A percentile compares a stretch with the other conserved stretches of the same genome.
Conservation (phyloP, 306 rosid species). For the Vicia faba region DNA sequence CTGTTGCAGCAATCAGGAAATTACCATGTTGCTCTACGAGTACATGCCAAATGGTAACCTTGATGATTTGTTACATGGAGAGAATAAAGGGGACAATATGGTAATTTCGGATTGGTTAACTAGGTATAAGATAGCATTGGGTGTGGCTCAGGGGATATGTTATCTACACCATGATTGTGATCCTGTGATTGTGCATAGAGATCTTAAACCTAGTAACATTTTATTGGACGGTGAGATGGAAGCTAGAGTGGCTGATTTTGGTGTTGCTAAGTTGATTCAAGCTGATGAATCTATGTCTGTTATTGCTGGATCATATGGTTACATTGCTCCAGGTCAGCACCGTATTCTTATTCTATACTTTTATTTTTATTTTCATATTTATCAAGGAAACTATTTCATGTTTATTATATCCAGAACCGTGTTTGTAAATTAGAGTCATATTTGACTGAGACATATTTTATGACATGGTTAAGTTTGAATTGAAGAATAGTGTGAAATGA, state of each 20-base stretch:
- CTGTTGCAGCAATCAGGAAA: conserved; percentile 86
- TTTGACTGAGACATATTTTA: too few species aligned
- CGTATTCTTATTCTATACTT: background rate
- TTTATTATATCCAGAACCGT: too few species aligned
- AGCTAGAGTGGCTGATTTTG: conserved; percentile 92
- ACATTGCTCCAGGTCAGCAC: conserved; percentile 87
- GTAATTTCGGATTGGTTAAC: conserved; percentile 78
- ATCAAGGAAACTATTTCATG: background rate
- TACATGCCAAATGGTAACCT: conserved; percentile 91
- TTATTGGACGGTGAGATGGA: conserved; percentile 88
- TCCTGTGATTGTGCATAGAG: conserved; percentile 87
- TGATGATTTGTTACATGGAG: conserved; percentile 73
- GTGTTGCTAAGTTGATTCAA: conserved; percentile 86
- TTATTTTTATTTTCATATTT: background rate
- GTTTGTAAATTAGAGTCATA: too few species aligned
- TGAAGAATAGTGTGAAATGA: too few species aligned
- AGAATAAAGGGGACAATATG: conserved; percentile 67
- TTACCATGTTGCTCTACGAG: conserved; percentile 90
- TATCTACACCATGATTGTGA: conserved; percentile 97
- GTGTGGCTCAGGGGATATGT: conserved; percentile 96
- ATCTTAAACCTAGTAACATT: conserved; percentile 87
- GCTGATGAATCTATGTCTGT: conserved; percentile 92
- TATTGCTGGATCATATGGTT: conserved; percentile 94
- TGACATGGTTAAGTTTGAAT: too few species aligned
- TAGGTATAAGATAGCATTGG: conserved; percentile 76